These are phyloP conservation scores for Aspergillus proliferans DNA, from an alignment of 2,329 filamentous ascomycete genomes.

Conservation along the genomic window DNA sequence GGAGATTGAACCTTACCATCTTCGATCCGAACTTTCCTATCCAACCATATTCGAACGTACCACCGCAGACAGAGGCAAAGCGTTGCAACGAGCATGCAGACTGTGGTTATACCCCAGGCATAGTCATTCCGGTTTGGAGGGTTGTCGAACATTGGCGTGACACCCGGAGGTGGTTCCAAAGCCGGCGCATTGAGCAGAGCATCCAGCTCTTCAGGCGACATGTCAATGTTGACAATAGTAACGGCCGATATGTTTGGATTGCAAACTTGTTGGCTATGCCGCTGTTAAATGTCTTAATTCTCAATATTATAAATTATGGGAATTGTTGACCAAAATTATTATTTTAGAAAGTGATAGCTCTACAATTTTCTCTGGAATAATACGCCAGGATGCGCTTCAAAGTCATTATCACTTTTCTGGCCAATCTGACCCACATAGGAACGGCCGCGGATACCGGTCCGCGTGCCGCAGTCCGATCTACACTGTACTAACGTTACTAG, in stretches of 20 bases:
- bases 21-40: conserved; percentile 13
- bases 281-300: background rate
- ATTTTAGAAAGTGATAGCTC: background rate
- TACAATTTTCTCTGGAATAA: background rate
- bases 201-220: background rate
- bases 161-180: conserved; percentile 11
- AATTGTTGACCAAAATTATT: background rate
- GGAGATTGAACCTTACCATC: conserved; percentile 9
- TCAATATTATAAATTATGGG: background rate
- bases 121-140: conserved; percentile 15
- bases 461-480: too few species aligned
- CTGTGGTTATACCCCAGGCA: conserved; percentile 14
- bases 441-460: too few species aligned
- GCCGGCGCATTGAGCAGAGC: conserved; percentile 9
- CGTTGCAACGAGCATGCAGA: conserved; percentile 14
- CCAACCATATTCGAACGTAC: conserved; percentile 12
- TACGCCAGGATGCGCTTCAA: too few species aligned
- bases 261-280: background rate
- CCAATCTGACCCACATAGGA: too few species aligned
- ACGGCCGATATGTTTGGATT: background rate
- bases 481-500: too few species aligned
- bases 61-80: conserved; percentile 11
- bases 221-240: background rate
- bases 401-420: too few species aligned
- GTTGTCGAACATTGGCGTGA: conserved; percentile 16